Evolutionary conservation across 441 rosid species (phyloP), one percentile per base, ranked within the genome.

Genomic region (Populus hybrid): DNA sequence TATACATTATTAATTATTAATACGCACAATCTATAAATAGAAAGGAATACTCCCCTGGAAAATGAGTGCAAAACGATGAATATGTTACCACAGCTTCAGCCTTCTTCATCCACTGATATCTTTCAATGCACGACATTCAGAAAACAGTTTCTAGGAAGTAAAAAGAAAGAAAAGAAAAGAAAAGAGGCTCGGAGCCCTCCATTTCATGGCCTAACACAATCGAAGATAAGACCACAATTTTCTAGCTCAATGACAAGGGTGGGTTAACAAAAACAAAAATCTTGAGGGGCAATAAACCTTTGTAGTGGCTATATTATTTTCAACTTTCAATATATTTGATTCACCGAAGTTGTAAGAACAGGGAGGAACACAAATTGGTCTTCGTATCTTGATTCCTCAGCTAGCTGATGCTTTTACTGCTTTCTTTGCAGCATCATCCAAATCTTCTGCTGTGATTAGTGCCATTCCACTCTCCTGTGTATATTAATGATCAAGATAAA

Each of bases 401-500:
- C 80, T 74, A 65, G 87, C 53, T 59, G 85, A 21, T 32, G 97
- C 93, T 86, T 92, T 90, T 21, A 94, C 98, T 21, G 97, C 98
- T 87, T 94, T 95, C 80, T 94, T 95, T 0, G 99, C 99, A 10
- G 99, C 99, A 85, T 92, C 98, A 73, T 95, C 99, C 82, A 95
- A 86, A 85, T 94, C 97, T 76, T 96, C 98, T 23, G 99, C 99
- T 0, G 98, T 93, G 67, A 94, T 84, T 59, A 96, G 89, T 7
- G 88, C 57, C 97, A 96, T 89, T 75, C 94, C 97, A 82, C 98
- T 96, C 80, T 96, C 99, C 99, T 92, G 90, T 77, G 82, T 8
- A 28, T 70, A 79, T 61, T 30, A 23, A 23, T 66, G n/a, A 63
- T 3, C 4, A 67, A 38, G 34, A 50, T 10, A 10, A n/a, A n/a